Evolutionary conservation across 768 basidiomycete genomes (phyloP), one percentile per base, ranked within the genome.

Genomic region (Boletus vinaceobasis): DNA sequence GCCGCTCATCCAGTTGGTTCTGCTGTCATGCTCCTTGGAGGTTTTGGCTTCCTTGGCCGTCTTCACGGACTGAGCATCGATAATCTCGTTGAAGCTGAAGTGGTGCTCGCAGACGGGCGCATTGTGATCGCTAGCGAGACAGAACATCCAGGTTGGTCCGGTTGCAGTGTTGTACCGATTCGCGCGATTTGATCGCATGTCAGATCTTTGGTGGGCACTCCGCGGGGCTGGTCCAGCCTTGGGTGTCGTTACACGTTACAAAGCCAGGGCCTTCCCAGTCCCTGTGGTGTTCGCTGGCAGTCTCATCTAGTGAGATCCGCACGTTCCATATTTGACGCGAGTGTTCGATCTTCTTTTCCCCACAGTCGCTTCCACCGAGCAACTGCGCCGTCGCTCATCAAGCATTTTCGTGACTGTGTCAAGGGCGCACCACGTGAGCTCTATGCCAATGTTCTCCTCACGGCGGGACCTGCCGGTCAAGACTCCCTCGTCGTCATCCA

Each of bases 221-320:
- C 83, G 90, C 49, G 92, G 91, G 7, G 90, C 88, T 13, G 94
- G 94, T 0, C 80, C 93, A 0, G 80, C 85, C 9, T 79, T 96
- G 35, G 93, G 93, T 10, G 79, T 98, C 48, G 88, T 84, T 19
- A 94, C 89, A 14, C 83, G 93, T n/a, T 95, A 93, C 73, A 90
- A 90, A 64, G 90, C 87, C 7, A 87, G 82, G 65, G 94, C 93
- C 21, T 95, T 80, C 71, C 93, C 93, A 2, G 83, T 96, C 10
- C 92, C 93, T 9, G 85, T 91, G 7, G 92, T 94, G 4, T 95
- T 92, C 63, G 91, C 94, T 10, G 94, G 94, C 3, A 96, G 93
- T 66, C 77, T 96, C 40, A 86, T 97, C 59, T 96, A 93, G 93
- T 93, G 62, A 64, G 90, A 77, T 46, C 31, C 51, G 19, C 21